Evolutionary conservation across 495 filamentous ascomycete species (phyloP).

Genomic region (Talaromyces proteolyticus): DNA sequence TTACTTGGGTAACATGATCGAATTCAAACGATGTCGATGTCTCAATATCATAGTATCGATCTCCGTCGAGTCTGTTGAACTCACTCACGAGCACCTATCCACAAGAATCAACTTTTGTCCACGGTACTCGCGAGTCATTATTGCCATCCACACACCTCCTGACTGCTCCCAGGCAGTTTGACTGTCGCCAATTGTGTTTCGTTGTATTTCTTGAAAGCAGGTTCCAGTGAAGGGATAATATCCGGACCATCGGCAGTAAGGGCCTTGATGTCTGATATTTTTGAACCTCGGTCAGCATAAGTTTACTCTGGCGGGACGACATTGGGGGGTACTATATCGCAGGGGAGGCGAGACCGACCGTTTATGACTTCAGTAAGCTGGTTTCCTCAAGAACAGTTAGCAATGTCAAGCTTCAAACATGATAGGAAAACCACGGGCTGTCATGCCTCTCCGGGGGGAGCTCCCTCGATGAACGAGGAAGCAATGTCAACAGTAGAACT

Average conservation of each 20-base stretch:
- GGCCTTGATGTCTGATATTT: conserved; percentile 72
- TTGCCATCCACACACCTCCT: no score
- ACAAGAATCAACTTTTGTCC: not conserved
- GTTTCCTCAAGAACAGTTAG: conserved; percentile 2
- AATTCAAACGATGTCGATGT: conserved; percentile 80
- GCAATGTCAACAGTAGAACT: conserved; percentile 52
- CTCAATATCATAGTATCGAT: conserved; percentile 83
- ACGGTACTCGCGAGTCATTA: no score
- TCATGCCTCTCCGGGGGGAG: conserved; percentile 93
- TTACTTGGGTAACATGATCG: conserved; percentile 76
- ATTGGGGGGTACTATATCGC: not conserved
- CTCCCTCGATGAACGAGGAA: conserved; percentile 87
- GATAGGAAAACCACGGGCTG: not conserved
- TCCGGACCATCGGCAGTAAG: conserved; percentile 67
- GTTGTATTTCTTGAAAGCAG: conserved; percentile 92
- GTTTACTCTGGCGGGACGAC: no score
- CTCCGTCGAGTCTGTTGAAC: conserved; percentile 71
- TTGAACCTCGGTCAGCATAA: no score
- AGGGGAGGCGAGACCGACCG: conserved; percentile 40
- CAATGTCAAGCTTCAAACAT: conserved; percentile 12
- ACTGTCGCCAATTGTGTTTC: conserved; percentile 85
- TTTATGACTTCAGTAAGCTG: conserved; percentile 87
- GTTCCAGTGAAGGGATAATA: conserved; percentile 62
- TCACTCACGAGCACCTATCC: conserved; percentile 76
- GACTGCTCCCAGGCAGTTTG: conserved; percentile 80